These are phyloP conservation scores for Euphorbia pulcherrima DNA, from an alignment of 345 rosid species.

Conservation along the genomic window DNA sequence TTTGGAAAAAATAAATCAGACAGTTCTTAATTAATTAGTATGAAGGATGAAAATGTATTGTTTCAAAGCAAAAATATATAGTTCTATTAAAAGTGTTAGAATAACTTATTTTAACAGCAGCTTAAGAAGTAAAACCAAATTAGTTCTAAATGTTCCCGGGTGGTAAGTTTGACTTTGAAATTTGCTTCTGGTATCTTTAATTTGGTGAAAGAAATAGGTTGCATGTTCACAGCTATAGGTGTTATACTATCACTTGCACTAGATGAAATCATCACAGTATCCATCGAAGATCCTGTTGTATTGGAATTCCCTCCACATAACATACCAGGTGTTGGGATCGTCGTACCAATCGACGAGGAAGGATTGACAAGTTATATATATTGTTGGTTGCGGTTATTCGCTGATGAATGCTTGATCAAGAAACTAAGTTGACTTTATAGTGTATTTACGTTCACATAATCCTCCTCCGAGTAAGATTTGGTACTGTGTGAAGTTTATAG, in stretches of 20 bases:
- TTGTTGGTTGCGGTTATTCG: slow-evolving; percentile 43
- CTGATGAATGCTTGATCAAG: slow-evolving; percentile 39
- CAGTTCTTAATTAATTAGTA: no score
- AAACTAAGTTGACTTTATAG: slow-evolving; percentile 56
- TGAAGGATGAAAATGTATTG: no score
- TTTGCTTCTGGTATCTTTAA: no score
- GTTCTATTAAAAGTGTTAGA: no score
- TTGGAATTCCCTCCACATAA: slow-evolving; percentile 52
- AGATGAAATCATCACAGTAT: slow-evolving; percentile 45
- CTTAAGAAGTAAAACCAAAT: no score
- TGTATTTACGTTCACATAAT: slow-evolving; percentile 63
- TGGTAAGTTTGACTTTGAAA: no score
- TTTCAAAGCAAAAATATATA: no score
- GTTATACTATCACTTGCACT: slow-evolving; percentile 47
- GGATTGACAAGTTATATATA: slow-evolving; percentile 50
- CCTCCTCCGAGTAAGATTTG: slow-evolving; percentile 53
- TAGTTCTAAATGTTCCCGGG: no score
- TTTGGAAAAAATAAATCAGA: no score
- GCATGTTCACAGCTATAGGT: slow-evolving; percentile 45
- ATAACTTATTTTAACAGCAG: no score
- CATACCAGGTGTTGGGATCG: slow-evolving; percentile 96
- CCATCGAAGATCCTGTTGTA: slow-evolving; percentile 52
- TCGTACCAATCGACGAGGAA: slow-evolving; percentile 56
- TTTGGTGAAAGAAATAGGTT: no score
- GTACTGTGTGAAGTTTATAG: slow-evolving; percentile 10